These are phyloP conservation scores for Ustilaginoidea virens DNA, from an alignment of 2,329 filamentous ascomycete genomes.

Conservation along the genomic window DNA sequence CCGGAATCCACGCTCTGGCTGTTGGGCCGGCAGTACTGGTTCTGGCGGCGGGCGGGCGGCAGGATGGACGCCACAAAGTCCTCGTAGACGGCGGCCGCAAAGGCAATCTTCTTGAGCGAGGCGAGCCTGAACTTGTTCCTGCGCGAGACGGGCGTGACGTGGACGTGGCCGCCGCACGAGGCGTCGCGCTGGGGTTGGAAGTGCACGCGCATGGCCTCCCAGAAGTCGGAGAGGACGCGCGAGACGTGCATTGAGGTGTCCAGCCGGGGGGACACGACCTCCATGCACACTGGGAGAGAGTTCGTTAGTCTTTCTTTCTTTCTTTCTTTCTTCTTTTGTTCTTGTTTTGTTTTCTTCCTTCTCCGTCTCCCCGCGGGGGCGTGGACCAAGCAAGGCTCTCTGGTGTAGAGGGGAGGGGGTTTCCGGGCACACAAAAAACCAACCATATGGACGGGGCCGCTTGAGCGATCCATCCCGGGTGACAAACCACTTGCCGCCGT, in stretches of 20 bases:
- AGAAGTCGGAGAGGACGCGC: slow-evolving; percentile 21
- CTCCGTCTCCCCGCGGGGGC: neutral
- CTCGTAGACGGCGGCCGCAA: slow-evolving; percentile 19
- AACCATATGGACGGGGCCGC: slow-evolving; percentile 20
- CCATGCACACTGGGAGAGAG: slow-evolving; percentile 20
- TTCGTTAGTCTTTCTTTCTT: neutral
- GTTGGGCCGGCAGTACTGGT: slow-evolving; percentile 21
- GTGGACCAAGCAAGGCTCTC: no score
- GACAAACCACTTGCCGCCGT: slow-evolving; percentile 26
- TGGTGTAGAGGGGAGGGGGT: neutral
- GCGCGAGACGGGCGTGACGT: slow-evolving; percentile 19
- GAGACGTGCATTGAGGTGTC: slow-evolving; percentile 18
- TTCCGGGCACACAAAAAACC: slow-evolving; percentile 4
- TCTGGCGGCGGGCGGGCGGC: slow-evolving; percentile 17
- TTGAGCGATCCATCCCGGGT: slow-evolving; percentile 24
- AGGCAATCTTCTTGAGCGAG: slow-evolving; percentile 21
- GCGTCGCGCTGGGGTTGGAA: slow-evolving; percentile 20
- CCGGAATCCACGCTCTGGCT: slow-evolving; percentile 16
- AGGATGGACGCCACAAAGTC: slow-evolving; percentile 18
- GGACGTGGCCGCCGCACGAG: slow-evolving; percentile 23
- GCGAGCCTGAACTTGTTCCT: slow-evolving; percentile 19
- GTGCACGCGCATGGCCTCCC: slow-evolving; percentile 25
- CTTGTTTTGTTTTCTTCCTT: neutral
- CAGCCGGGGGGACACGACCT: slow-evolving; percentile 23
- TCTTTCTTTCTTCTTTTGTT: no score